Conservation (phyloP, 148 eudicot species). For the Limonium bicolor region DNA sequence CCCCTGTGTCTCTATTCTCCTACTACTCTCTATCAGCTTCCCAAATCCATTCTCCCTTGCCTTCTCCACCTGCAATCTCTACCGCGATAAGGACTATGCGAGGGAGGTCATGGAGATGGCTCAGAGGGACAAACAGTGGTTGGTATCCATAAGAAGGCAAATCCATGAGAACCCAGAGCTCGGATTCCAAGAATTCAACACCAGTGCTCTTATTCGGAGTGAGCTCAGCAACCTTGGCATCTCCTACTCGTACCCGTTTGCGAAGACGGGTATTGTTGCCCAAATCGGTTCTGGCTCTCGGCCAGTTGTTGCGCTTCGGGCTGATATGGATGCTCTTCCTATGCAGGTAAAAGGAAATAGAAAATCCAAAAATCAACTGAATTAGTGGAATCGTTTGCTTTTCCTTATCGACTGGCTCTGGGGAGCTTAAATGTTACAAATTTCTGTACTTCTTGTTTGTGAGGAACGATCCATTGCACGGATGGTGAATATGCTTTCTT, state of each 20-base stretch:
- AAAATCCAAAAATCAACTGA: neutral
- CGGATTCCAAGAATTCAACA: slow-evolving; percentile 1
- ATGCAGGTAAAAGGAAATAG: slow-evolving; percentile 1
- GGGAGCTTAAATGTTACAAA: too few species aligned
- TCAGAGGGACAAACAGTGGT: neutral
- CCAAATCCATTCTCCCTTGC: neutral
- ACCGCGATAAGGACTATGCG: neutral
- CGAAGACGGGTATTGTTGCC: slow-evolving; percentile 5
- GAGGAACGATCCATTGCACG: too few species aligned
- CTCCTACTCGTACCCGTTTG: slow-evolving; percentile 1
- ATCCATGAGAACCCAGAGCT: slow-evolving; percentile 6
- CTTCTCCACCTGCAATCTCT: neutral
- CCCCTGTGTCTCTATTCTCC: neutral
- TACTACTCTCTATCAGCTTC: neutral
- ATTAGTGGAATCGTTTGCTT: too few species aligned
- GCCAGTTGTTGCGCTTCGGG: slow-evolving; percentile 5
- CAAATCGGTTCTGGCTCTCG: neutral
- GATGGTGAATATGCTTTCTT: too few species aligned
- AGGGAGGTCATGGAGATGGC: neutral
- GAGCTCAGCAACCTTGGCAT: slow-evolving; percentile 1
- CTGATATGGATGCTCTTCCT: slow-evolving; percentile 8
- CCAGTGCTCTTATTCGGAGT: slow-evolving; percentile 1
- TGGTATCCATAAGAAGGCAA: slow-evolving; percentile 3
- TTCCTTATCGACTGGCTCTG: too few species aligned
- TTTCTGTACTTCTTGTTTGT: too few species aligned